Percentiles rank a stretch among this genome's conserved stretches.
phyloP scores from a whole-genome alignment of 805 yeast species.

The Candida andamanensis region DNA sequence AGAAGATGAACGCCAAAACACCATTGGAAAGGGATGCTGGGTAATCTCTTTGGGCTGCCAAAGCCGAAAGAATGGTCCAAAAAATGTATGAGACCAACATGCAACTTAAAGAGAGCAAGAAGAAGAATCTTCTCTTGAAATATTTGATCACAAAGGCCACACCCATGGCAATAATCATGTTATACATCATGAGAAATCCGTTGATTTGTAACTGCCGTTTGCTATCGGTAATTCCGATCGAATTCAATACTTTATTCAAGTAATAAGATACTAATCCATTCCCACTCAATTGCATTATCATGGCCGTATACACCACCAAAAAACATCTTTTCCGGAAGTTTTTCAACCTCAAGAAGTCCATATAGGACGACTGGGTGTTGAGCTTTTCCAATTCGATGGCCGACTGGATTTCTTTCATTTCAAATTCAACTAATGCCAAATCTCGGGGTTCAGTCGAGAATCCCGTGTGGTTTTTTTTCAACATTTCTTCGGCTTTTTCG shows the following conservation, averaged over 20 bases:
- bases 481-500: slow-evolving; percentile 39
- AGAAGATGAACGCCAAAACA: slow-evolving; percentile 21
- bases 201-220: slow-evolving; percentile 44
- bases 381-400: slow-evolving; percentile 13
- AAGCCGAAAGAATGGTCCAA: slow-evolving; percentile 22
- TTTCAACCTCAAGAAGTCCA: slow-evolving; percentile 7
- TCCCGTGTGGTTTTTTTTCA: slow-evolving; percentile 38
- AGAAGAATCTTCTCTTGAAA: slow-evolving; percentile 25
- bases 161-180: slow-evolving; percentile 27
- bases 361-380: slow-evolving; percentile 7
- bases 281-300: slow-evolving; percentile 31
- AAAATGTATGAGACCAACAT: slow-evolving; percentile 23
- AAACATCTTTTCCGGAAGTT: slow-evolving; percentile 9
- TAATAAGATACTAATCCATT: slow-evolving; percentile 50
- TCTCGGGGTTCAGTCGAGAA: slow-evolving; percentile 15
- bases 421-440: slow-evolving; percentile 11
- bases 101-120: slow-evolving; percentile 19
- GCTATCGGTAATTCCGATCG: slow-evolving; percentile 49
- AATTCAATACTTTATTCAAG: slow-evolving; percentile 43
- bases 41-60: slow-evolving; percentile 16
- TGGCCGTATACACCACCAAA: slow-evolving; percentile 6
- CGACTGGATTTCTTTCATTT: slow-evolving; percentile 12
- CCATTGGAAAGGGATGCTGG: slow-evolving; percentile 13
- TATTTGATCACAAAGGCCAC: slow-evolving; percentile 13
- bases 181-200: slow-evolving; percentile 46